A percentile compares a stretch with the other conserved stretches of the same genome.
phyloP scores from a whole-genome alignment of 2,329 filamentous ascomycete species.

The Xylaria digitata region DNA sequence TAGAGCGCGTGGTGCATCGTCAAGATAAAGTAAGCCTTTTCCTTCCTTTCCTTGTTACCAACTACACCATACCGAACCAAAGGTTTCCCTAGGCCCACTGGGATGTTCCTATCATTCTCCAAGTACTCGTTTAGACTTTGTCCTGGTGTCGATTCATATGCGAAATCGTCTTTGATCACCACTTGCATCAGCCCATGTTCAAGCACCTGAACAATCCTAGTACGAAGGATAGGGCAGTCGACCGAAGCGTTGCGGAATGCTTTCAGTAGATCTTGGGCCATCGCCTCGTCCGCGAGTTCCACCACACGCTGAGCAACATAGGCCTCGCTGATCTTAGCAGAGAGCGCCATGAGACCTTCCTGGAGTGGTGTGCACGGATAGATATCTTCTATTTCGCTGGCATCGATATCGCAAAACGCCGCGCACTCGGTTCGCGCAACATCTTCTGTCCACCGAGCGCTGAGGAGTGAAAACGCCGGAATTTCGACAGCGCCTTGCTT shows the following conservation, averaged over 20 bases:
- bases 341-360: slow-evolving; percentile 65
- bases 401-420: slow-evolving; percentile 54
- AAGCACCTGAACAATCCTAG: slow-evolving; percentile 60
- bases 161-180: slow-evolving; percentile 56
- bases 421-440: slow-evolving; percentile 54
- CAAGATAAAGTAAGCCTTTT: slow-evolving; percentile 59
- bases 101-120: slow-evolving; percentile 53
- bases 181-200: slow-evolving; percentile 60
- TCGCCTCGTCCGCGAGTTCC: slow-evolving; percentile 52
- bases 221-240: slow-evolving; percentile 58
- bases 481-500: slow-evolving; percentile 46
- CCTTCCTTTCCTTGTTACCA: slow-evolving; percentile 45
- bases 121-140: slow-evolving; percentile 56
- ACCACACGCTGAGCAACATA: slow-evolving; percentile 65
- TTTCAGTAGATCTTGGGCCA: slow-evolving; percentile 53
- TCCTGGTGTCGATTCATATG: slow-evolving; percentile 49
- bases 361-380: slow-evolving; percentile 67
- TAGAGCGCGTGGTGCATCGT: slow-evolving; percentile 68
- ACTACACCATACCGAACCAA: slow-evolving; percentile 61
- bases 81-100: slow-evolving; percentile 59
- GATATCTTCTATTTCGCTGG: slow-evolving; percentile 58
- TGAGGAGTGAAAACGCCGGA: slow-evolving; percentile 56
- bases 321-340: slow-evolving; percentile 61
- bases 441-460: slow-evolving; percentile 50
- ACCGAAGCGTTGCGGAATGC: slow-evolving; percentile 57